Base-by-base conservation (phyloP, 768 basidiomycete species). In the Phanerochaete carnosa region DNA sequence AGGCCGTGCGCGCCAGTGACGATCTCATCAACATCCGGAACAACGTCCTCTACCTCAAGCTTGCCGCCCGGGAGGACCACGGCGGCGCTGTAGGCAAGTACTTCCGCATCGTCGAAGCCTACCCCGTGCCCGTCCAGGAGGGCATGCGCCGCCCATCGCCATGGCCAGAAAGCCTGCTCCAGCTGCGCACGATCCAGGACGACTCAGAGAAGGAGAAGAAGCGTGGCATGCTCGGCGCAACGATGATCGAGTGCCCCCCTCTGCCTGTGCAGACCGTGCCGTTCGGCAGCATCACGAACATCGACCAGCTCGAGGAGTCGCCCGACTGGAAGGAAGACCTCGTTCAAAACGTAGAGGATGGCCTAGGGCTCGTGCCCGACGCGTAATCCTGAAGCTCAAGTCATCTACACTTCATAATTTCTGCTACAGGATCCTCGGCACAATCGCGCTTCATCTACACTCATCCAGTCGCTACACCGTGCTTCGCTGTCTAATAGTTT, bases 221-320 rank as follows among this genome's bases (percentile, higher is more conserved):
- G 28, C 72, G 72, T 0, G 55, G 65, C 5, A 62, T 73, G 5
- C 23, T 55, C 23, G 66, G 71, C 12, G 71, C 69, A 61, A 62
- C 53, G 54, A 66, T 69, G 63, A 46, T 74, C n/a, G 70, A 72
- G 59, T 74, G 70, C 59, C 59, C 61, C 19, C 72, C 69, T 16
- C 64, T 75, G 6, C 65, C 66, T 4, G 68, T 73, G 63, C 72
- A 72, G 55, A 68, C 72, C 13, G 68, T 74, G 16, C 74, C 73
- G n/a, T 72, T 73, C 57, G 73, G 72, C n/a, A 70, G 69, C 19
- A 56, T 75, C 61, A 63, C 49, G 60, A 63, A 61, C 51, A 37
- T 54, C 39, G 43, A 62, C 45, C 28, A 9, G 39, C 39, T 43
- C 39, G 26, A 35, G 23, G 37, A 46, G 15, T 52, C 56, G 5